A percentile compares a stretch with the other conserved stretches of the same genome.
Evolutionary conservation across 1,284 basidiomycete genomes (phyloP).

Genomic region (Peniophora sp.): DNA sequence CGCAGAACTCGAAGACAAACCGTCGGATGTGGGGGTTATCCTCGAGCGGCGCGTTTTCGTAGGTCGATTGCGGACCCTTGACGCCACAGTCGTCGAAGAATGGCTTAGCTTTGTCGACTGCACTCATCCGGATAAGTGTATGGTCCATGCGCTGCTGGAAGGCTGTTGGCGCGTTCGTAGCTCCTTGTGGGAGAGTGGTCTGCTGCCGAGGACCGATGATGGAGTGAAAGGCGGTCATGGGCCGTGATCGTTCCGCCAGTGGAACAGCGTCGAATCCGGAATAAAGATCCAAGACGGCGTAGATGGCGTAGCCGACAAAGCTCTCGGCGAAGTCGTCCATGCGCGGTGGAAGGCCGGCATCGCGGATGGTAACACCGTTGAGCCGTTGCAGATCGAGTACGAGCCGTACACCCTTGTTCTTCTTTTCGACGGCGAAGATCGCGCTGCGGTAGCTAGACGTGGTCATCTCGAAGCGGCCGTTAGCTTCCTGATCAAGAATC

Average conservation of each 20-base stretch:
- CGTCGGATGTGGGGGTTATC: neutral
- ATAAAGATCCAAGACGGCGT: conserved; percentile 19
- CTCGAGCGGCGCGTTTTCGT: neutral
- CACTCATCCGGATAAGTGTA: conserved; percentile 9
- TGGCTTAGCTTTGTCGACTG: neutral
- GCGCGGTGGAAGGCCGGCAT: conserved; percentile 19
- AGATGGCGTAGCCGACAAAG: conserved; percentile 19
- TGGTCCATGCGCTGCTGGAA: conserved; percentile 18
- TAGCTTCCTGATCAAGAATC: neutral
- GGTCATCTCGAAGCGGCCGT: neutral
- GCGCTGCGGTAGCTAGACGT: neutral
- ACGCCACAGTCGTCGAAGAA: neutral
- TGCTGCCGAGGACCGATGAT: conserved; percentile 13
- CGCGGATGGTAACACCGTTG: conserved; percentile 23
- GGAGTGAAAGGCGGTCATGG: conserved; percentile 20
- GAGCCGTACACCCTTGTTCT: conserved; percentile 12
- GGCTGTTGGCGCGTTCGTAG: conserved; percentile 20
- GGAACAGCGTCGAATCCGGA: conserved; percentile 18
- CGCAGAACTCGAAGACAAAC: neutral
- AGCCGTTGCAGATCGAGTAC: conserved; percentile 24
- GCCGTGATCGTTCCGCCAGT: conserved; percentile 11
- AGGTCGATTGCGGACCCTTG: neutral
- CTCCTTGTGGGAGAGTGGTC: conserved; percentile 18
- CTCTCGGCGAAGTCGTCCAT: conserved; percentile 24
- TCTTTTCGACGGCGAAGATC: neutral